phyloP scores from a whole-genome alignment of 371 early-diverging fungal species.

The Circinella minor region DNA sequence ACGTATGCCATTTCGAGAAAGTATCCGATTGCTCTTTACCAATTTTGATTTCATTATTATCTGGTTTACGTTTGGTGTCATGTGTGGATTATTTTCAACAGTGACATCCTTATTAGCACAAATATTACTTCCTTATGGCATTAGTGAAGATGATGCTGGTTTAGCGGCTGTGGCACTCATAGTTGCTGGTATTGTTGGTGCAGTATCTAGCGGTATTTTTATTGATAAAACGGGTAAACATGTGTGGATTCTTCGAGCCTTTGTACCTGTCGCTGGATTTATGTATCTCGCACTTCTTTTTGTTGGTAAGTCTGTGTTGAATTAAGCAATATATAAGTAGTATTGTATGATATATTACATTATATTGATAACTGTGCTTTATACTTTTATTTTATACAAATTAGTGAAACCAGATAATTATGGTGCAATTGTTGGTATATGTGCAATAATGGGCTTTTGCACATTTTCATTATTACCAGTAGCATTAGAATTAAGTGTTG shows the following conservation, averaged over 20 bases:
- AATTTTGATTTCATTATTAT: constrained; percentile 65
- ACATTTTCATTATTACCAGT: constrained; percentile 49
- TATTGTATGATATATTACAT: too few relatives aligned
- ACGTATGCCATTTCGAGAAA: constrained; percentile 43
- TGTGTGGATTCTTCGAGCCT: constrained; percentile 42
- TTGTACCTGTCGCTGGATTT: constrained; percentile 53
- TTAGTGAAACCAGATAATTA: constrained; percentile 43
- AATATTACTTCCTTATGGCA: constrained; percentile 65
- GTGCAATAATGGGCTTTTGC: constrained; percentile 43
- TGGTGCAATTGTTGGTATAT: constrained; percentile 29
- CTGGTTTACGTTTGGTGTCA: constrained; percentile 56
- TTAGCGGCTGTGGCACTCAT: constrained; percentile 61
- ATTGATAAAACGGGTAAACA: constrained; percentile 57
- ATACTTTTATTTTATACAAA: not conserved
- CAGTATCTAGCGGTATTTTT: constrained; percentile 41
- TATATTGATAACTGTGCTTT: too few relatives aligned
- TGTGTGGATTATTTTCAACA: constrained; percentile 69
- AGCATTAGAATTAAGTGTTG: constrained; percentile 48
- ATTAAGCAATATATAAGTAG: too few relatives aligned
- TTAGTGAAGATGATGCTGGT: constrained; percentile 62
- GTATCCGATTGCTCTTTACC: constrained; percentile 46
- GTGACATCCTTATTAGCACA: constrained; percentile 64
- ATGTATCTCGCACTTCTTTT: constrained; percentile 56
- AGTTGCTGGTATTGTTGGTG: constrained; percentile 60
- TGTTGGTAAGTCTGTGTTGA: constrained; percentile 37